Conservation (phyloP, 257 asterid species). For the Solanum sitiens region DNA sequence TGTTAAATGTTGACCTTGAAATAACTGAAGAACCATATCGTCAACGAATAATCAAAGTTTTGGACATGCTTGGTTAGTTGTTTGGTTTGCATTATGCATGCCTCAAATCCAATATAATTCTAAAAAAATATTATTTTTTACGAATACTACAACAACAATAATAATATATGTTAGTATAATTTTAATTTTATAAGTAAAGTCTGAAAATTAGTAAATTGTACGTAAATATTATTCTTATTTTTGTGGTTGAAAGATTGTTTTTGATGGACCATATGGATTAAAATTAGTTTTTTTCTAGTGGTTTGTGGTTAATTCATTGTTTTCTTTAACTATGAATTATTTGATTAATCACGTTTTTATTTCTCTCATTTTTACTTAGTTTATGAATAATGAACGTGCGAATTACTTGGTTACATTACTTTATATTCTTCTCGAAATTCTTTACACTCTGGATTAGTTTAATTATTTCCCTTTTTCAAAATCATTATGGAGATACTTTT, state of each 20-base stretch:
- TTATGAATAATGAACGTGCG: neutral
- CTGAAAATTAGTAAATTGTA: neutral
- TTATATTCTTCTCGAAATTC: neutral
- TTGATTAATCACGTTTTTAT: neutral
- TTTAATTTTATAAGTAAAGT: neutral
- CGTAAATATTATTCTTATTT: no score
- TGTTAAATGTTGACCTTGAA: neutral
- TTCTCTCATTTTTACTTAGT: neutral
- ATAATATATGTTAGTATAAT: neutral
- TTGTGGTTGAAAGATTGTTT: neutral
- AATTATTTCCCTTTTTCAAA: neutral
- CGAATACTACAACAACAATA: rapidly evolving
- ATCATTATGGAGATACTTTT: neutral
- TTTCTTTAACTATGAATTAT: neutral
- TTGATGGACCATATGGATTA: neutral
- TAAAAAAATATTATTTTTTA: neutral
- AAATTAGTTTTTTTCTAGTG: neutral
- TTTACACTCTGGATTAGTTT: neutral
- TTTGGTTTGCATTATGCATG: neutral
- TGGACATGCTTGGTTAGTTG: neutral
- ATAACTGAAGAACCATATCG: neutral
- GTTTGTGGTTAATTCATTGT: neutral
- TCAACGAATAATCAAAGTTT: neutral
- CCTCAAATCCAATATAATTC: neutral
- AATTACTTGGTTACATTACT: neutral